Evolutionary conservation across 2,329 filamentous ascomycete species (phyloP).

Genomic region (Apiospora koreana): DNA sequence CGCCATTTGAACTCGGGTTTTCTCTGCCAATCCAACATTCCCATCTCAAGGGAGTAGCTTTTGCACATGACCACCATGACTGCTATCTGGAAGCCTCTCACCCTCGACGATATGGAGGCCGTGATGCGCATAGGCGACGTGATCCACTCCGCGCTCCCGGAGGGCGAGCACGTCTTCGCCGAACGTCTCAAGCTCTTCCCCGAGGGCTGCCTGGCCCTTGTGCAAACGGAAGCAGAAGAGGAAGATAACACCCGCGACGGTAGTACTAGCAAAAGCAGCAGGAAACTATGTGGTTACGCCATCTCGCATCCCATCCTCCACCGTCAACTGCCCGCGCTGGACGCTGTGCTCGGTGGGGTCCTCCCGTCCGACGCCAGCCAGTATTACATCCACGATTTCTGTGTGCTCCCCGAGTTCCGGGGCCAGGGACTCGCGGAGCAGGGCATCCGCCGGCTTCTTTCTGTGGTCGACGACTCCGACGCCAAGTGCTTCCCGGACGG

Average conservation of each 20-base stretch:
- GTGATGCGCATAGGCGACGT: constrained; percentile 28
- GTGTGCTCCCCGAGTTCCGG: constrained; percentile 29
- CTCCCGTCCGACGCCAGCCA: constrained; percentile 33
- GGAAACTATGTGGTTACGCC: constrained; percentile 32
- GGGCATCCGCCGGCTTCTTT: constrained; percentile 24
- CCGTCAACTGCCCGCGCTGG: constrained; percentile 31
- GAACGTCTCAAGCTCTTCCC: constrained; percentile 37
- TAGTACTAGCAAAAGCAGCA: no score
- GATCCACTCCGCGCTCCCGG: constrained; percentile 34
- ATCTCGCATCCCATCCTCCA: constrained; percentile 38
- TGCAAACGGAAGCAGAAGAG: not conserved
- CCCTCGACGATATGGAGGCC: constrained; percentile 24
- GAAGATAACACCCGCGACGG: no score
- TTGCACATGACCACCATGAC: not conserved
- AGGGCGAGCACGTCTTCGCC: constrained; percentile 30
- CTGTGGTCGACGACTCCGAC: constrained; percentile 9
- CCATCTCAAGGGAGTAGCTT: not conserved
- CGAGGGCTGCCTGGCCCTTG: constrained; percentile 34
- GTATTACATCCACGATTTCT: constrained; percentile 41
- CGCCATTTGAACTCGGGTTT: no score
- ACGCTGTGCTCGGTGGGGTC: constrained; percentile 29
- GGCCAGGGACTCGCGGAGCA: constrained; percentile 28
- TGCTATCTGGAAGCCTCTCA: constrained; percentile 31
- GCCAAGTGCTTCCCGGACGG: constrained; percentile 25
- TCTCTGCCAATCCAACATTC: no score